Percentiles rank a stretch among this genome's conserved stretches.
Evolutionary conservation across 2,329 filamentous ascomycete genomes (phyloP).

Genomic region (Apiospora rasikravindrae): DNA sequence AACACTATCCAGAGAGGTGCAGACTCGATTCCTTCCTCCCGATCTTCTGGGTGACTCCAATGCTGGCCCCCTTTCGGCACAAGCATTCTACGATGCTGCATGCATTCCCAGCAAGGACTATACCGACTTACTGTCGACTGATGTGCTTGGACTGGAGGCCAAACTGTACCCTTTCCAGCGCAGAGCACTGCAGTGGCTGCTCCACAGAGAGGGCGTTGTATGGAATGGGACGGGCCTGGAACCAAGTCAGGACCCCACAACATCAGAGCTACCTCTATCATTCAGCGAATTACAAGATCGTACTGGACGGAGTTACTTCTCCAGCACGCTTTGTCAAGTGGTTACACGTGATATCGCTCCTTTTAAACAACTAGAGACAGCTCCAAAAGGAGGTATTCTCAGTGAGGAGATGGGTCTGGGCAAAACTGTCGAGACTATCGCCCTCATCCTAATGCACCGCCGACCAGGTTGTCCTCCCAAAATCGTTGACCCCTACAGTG

Average conservation of each 20-base stretch:
- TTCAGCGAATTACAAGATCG: constrained; percentile 53
- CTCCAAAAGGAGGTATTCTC: constrained; percentile 66
- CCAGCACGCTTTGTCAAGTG: constrained; percentile 67
- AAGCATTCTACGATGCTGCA: constrained; percentile 73
- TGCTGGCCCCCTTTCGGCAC: constrained; percentile 46
- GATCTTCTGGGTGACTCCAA: constrained; percentile 11
- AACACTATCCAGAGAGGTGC: constrained; percentile 39
- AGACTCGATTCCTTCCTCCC: constrained; percentile 42
- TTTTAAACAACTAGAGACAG: constrained; percentile 49
- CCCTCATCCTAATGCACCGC: constrained; percentile 69
- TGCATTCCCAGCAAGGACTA: constrained; percentile 61
- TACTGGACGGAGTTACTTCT: constrained; percentile 42
- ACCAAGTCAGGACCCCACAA: constrained; percentile 28
- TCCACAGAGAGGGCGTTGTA: constrained; percentile 61
- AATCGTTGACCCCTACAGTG: constrained; percentile 46
- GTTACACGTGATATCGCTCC: constrained; percentile 54
- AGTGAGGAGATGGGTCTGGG: constrained; percentile 85
- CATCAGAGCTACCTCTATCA: constrained; percentile 44
- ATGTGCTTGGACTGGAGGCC: constrained; percentile 51
- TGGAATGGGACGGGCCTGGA: constrained; percentile 31
- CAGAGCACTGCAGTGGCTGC: constrained; percentile 72
- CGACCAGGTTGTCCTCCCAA: constrained; percentile 38
- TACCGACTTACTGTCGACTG: constrained; percentile 42
- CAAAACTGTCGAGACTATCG: constrained; percentile 78
- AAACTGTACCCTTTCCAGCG: constrained; percentile 75